Evolutionary conservation across 2,329 filamentous ascomycete species (phyloP).

Genomic region (Botryotinia calthae): DNA sequence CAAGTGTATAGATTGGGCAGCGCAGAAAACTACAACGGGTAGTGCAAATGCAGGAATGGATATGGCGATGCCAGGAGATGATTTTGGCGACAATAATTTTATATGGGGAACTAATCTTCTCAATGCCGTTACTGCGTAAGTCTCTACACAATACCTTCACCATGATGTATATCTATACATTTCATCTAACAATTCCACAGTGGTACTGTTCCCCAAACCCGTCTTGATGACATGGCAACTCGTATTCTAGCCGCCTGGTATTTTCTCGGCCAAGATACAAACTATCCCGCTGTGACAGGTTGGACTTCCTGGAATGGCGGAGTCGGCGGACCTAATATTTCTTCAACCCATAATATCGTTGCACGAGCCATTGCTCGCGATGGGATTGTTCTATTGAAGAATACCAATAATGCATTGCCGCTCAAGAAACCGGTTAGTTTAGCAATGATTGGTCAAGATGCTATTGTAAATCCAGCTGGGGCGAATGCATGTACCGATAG

Average conservation of each 20-base stretch:
- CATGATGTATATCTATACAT: neutral
- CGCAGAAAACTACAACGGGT: conserved; percentile 68
- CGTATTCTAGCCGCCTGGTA: conserved; percentile 65
- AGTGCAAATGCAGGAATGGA: conserved; percentile 66
- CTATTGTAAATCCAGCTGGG: conserved; percentile 58
- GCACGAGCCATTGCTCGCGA: conserved; percentile 55
- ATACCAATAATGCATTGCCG: conserved; percentile 55
- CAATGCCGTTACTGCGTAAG: conserved; percentile 47
- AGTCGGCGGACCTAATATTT: conserved; percentile 45
- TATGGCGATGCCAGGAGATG: conserved; percentile 76
- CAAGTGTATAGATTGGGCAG: conserved; percentile 62
- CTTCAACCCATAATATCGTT: conserved; percentile 61
- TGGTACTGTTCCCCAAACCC: conserved; percentile 55
- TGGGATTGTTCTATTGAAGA: conserved; percentile 67
- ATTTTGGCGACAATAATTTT: conserved; percentile 50
- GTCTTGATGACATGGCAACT: conserved; percentile 65
- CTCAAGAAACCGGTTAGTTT: conserved; percentile 53
- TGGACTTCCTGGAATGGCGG: conserved; percentile 42
- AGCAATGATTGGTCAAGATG: conserved; percentile 61
- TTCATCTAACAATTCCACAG: conserved; percentile 37
- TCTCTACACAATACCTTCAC: neutral
- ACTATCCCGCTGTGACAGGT: conserved; percentile 52
- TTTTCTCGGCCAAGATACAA: conserved; percentile 49
- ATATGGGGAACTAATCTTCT: conserved; percentile 56
- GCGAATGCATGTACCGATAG: conserved; percentile 62